phyloP scores from a whole-genome alignment of 169 alveolate species.

The Eimeria necatrix region DNA sequence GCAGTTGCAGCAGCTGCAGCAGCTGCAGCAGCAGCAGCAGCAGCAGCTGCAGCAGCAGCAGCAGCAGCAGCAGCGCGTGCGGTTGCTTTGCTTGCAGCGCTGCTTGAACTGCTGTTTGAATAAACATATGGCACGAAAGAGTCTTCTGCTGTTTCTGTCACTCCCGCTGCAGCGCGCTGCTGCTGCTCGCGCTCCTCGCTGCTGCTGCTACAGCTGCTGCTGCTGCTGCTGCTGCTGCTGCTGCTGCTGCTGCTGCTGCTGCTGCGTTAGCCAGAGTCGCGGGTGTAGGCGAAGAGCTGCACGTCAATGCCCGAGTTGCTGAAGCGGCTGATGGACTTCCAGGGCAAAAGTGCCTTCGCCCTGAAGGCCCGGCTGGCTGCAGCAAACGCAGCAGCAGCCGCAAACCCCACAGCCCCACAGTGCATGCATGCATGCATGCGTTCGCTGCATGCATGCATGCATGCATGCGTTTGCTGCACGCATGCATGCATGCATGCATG shows the following conservation, averaged over 20 bases:
- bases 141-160: neutral
- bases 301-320: slow-evolving; percentile 57
- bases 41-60: neutral
- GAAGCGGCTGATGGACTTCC: slow-evolving; percentile 56
- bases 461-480: no score
- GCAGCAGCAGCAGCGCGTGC: neutral
- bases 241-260: slow-evolving; percentile 19
- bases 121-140: no score
- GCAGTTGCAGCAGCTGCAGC: neutral
- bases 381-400: neutral
- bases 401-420: no score
- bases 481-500: no score
- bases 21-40: slow-evolving; percentile 4
- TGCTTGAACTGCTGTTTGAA: no score
- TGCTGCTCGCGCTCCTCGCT: no score
- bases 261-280: neutral
- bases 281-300: slow-evolving; percentile 43
- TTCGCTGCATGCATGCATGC: no score
- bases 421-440: no score
- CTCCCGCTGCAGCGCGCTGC: neutral
- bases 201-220: neutral
- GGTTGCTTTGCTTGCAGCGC: neutral
- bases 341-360: slow-evolving; percentile 12
- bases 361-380: slow-evolving; percentile 54
- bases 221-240: neutral